Base-by-base conservation (phyloP, 257 asterid genomes). In the Solanum appendiculatum region DNA sequence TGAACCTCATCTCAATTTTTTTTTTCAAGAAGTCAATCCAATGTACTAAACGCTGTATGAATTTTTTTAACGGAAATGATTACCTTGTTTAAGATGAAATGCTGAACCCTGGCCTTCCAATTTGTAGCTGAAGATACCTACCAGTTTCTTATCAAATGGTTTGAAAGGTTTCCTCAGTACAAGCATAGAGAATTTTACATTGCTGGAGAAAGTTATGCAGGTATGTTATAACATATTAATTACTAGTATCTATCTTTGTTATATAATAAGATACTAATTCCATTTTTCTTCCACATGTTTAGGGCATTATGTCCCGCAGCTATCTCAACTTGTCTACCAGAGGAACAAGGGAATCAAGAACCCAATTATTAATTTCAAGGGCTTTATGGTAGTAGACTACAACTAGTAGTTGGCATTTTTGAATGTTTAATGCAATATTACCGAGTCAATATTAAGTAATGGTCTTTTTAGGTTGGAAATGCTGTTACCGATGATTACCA, bases 261-360 rank as follows among this genome's bases (percentile, higher is more conserved):
- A 29, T 80, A 80, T 48, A 9, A 29, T 31, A 21, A 29, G 68
- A 31, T 81, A 48, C 21, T 48, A 81, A 81, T 48, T 46, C 40
- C 42, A 29, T 29, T 29, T 80, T 81, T 48, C 27, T 81, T 29
- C 9, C 51, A 31, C 85, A 34, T 40, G 54, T 92, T 60, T 92
- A 97, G 99, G 99, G 77, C 99, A 97, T 91, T 97, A 94, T 90
- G 98, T 95, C 89, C 99, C 99, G 68, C 98, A 97, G 94, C 92
- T 97, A 46, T 94, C 99, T 83, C 94, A 94, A 90, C 74, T 97
- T 73, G 74, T 97, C 20, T 89, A 92, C 69, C 90, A 91, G 88
- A 92, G 90, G 84, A 95, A 95, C 92, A 94, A 93, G 89, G 99
- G 98, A 86, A 85, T 91, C 82, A 88, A 92, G 89, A 93, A 94